Percentiles rank a stretch among this genome's conserved stretches.
Evolutionary conservation across 2,329 filamentous ascomycete species (phyloP).

Genomic region (Triangularia verruculosa): DNA sequence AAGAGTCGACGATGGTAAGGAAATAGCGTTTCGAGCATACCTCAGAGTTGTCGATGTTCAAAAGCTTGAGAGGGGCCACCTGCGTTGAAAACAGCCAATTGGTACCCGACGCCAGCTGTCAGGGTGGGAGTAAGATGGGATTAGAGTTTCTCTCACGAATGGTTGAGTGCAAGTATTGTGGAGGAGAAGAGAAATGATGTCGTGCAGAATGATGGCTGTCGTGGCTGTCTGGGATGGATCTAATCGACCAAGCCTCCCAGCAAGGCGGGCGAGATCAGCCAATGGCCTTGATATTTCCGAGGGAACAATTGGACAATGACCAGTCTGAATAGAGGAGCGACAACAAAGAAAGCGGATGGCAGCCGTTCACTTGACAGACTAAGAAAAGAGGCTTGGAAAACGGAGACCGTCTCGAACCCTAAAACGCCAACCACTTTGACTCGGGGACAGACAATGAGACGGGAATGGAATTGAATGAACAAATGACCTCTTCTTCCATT

Average conservation of each 20-base stretch:
- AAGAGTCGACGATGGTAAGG: background rate
- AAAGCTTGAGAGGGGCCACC: background rate
- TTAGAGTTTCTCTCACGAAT: background rate
- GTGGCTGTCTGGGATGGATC: conserved; percentile 1
- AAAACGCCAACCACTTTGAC: background rate
- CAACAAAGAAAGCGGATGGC: background rate
- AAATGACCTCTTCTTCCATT: background rate
- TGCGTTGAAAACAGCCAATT: background rate
- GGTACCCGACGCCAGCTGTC: conserved; percentile 28
- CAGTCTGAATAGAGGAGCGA: background rate
- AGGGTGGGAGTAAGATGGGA: conserved; percentile 7
- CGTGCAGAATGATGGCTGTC: background rate
- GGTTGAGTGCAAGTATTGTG: background rate
- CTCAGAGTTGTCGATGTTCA: conserved; percentile 2
- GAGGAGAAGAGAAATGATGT: conserved; percentile 10
- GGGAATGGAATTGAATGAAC: background rate
- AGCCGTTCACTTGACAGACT: background rate
- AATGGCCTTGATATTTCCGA: background rate
- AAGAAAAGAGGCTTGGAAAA: background rate
- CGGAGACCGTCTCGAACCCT: background rate
- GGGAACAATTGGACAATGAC: conserved; percentile 3
- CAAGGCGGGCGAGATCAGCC: background rate
- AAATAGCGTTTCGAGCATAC: conserved; percentile 3
- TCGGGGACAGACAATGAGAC: background rate
- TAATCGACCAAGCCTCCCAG: background rate